Evolutionary conservation across 2,329 filamentous ascomycete genomes (phyloP).

Genomic region (Penicillium brevicompactum): DNA sequence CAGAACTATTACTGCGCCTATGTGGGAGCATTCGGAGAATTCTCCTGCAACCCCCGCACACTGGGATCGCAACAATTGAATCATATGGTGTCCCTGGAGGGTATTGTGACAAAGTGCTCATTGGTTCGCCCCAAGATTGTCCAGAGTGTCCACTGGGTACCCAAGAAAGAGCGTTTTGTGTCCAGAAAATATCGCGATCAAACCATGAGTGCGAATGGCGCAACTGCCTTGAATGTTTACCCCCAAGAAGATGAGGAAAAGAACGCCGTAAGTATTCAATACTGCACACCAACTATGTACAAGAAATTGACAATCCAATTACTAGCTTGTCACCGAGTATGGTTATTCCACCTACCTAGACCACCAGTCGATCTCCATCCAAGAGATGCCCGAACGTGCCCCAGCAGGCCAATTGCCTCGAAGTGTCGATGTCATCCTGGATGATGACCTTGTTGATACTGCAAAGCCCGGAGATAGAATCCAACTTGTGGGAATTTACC

Average conservation of each 20-base stretch:
- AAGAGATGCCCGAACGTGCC: conserved; percentile 97
- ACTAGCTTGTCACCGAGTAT: conserved; percentile 82
- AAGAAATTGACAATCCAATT: not conserved
- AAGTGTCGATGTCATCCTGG: conserved; percentile 92
- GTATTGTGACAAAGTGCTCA: conserved; percentile 95
- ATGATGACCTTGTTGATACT: conserved; percentile 92
- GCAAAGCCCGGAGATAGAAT: conserved; percentile 96
- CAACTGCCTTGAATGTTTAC: conserved; percentile 88
- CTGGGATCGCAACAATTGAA: conserved; percentile 88
- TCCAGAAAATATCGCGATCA: conserved; percentile 92
- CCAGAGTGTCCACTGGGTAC: conserved; percentile 96
- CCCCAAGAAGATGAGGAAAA: conserved; percentile 91
- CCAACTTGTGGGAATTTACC: conserved; percentile 93
- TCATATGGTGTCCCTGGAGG: conserved; percentile 95
- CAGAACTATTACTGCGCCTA: conserved; percentile 89
- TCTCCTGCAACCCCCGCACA: conserved; percentile 90
- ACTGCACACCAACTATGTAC: not conserved
- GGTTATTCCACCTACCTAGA: conserved; percentile 94
- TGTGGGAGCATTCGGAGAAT: conserved; percentile 92
- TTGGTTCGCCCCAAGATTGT: conserved; percentile 96
- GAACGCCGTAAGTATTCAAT: conserved; percentile 62
- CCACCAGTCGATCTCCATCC: conserved; percentile 96
- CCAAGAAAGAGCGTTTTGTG: conserved; percentile 81
- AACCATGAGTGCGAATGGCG: conserved; percentile 88
- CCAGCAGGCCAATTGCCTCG: conserved; percentile 93